Percentiles rank a stretch among this genome's conserved stretches.
Conservation (phyloP, 306 rosid species). For the Lupinus albus region DNA sequence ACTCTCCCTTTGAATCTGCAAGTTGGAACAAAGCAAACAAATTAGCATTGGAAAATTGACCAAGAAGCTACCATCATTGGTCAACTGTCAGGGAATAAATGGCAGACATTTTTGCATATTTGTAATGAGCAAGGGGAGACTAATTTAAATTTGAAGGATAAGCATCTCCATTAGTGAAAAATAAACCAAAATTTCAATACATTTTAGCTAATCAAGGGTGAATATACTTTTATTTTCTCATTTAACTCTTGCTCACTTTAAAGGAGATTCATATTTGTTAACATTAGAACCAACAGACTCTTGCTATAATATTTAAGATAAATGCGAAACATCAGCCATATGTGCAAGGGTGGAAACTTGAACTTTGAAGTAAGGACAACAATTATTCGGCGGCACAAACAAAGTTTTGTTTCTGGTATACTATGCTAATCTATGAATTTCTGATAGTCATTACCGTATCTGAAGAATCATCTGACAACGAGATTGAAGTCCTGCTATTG, state of each 20-base stretch:
- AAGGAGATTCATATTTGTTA: background rate
- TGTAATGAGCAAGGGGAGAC: background rate
- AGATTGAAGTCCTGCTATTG: slow-evolving; percentile 57
- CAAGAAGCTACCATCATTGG: slow-evolving; percentile 10
- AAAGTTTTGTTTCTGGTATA: slow-evolving; percentile 2
- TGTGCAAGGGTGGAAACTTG: no score
- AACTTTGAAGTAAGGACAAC: background rate
- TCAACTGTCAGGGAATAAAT: slow-evolving; percentile 2
- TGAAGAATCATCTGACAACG: slow-evolving; percentile 65
- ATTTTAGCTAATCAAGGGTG: no score
- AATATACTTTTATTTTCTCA: no score
- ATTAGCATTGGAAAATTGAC: slow-evolving; percentile 23
- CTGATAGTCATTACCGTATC: slow-evolving; percentile 60
- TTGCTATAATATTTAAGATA: no score
- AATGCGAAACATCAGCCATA: no score
- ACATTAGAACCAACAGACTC: no score
- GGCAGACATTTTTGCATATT: slow-evolving; percentile 9
- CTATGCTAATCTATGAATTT: slow-evolving; percentile 26
- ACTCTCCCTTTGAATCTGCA: slow-evolving; percentile 65
- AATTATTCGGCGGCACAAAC: background rate
- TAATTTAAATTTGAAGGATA: background rate
- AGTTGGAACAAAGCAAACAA: slow-evolving; percentile 1
- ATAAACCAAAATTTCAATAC: no score
- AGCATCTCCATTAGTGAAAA: no score
- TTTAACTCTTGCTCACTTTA: no score